A percentile compares a stretch with the other conserved stretches of the same genome.
phyloP scores from a whole-genome alignment of 805 yeast genomes.

The Candida germanica region DNA sequence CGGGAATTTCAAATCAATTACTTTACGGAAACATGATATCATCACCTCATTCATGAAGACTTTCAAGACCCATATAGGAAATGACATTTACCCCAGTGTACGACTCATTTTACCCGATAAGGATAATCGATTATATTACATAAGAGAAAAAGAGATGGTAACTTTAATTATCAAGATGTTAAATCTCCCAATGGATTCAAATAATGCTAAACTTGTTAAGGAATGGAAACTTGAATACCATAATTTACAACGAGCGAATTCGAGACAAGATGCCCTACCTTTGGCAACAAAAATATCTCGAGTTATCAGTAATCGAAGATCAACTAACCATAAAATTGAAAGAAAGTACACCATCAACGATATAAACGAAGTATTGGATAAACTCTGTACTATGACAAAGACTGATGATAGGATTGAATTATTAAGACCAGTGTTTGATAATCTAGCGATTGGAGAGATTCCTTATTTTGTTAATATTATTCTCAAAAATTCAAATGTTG shows the following conservation, averaged over 20 bases:
- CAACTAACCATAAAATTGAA: conserved; percentile 29
- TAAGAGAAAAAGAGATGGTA: conserved; percentile 64
- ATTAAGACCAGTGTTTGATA: conserved; percentile 48
- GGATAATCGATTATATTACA: conserved; percentile 58
- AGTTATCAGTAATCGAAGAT: conserved; percentile 52
- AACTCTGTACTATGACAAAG: conserved; percentile 22
- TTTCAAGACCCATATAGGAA: conserved; percentile 37
- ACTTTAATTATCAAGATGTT: conserved; percentile 45
- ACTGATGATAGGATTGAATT: conserved; percentile 38
- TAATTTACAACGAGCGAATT: conserved; percentile 21
- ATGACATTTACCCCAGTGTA: conserved; percentile 63
- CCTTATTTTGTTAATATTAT: conserved; percentile 68
- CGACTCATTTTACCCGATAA: conserved; percentile 59
- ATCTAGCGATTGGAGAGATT: conserved; percentile 59
- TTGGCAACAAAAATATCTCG: conserved; percentile 48
- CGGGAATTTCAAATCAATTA: conserved; percentile 21
- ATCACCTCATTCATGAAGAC: conserved; percentile 27
- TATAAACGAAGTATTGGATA: conserved; percentile 29
- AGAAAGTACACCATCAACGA: conserved; percentile 23
- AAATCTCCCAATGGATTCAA: conserved; percentile 57
- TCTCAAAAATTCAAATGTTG: conserved; percentile 56
- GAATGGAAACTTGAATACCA: conserved; percentile 38
- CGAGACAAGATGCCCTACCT: conserved; percentile 28
- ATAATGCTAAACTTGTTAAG: conserved; percentile 47
- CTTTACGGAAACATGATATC: conserved; percentile 24